Evolutionary conservation across 371 early-diverging fungal genomes (phyloP).

Genomic region (Mortierella sp.): DNA sequence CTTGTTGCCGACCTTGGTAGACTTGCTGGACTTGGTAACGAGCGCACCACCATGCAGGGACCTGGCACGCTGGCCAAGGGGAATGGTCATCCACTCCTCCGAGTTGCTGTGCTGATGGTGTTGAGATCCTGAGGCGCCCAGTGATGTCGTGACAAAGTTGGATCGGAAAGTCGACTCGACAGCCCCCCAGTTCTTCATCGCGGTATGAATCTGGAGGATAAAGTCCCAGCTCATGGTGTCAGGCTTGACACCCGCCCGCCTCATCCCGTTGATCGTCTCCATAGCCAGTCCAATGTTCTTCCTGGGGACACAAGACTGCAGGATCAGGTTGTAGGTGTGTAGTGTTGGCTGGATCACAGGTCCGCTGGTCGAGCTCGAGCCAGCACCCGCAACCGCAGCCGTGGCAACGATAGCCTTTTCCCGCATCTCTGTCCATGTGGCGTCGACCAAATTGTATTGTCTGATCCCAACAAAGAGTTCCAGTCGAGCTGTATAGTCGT

Average conservation of each 20-base stretch:
- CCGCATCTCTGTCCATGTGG: constrained; percentile 41
- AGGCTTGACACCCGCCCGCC: constrained; percentile 41
- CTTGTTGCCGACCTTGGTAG: not conserved
- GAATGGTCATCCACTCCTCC: constrained; percentile 19
- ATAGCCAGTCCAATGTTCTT: constrained; percentile 39
- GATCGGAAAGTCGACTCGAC: constrained; percentile 38
- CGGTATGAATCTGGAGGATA: constrained; percentile 41
- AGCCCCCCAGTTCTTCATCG: constrained; percentile 39
- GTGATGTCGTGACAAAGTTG: constrained; percentile 27
- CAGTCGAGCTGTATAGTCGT: constrained; percentile 42
- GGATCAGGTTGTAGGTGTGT: constrained; percentile 42
- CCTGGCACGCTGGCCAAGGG: constrained; percentile 32
- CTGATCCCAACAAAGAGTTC: constrained; percentile 37
- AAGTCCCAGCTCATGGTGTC: constrained; percentile 51
- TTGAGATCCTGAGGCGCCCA: not conserved
- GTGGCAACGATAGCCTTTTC: constrained; percentile 9
- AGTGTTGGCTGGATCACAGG: constrained; percentile 30
- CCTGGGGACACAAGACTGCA: constrained; percentile 46
- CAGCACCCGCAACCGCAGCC: not conserved
- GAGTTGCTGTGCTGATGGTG: constrained; percentile 4
- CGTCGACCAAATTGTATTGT: constrained; percentile 34
- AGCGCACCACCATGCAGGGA: constrained; percentile 38
- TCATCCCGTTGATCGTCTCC: constrained; percentile 39
- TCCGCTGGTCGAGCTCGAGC: not conserved
- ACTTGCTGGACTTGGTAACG: constrained; percentile 1